Conservation (phyloP, 306 rosid genomes). For the Corylus americana region DNA sequence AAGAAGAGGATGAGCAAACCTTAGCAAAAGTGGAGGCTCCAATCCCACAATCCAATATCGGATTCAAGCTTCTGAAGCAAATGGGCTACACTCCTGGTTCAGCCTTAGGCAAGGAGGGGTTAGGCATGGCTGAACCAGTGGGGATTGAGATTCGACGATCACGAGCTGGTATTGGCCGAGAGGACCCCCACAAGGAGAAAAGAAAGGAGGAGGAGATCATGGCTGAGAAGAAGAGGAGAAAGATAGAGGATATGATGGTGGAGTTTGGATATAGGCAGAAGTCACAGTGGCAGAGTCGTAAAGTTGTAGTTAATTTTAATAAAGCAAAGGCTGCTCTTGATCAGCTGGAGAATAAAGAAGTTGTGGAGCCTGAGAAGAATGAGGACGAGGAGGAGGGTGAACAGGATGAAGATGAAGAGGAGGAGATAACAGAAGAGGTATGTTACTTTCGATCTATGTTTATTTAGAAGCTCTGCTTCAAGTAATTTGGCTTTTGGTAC, state of each 20-base stretch:
- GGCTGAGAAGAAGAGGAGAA: slow-evolving; percentile 45
- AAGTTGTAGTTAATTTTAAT: slow-evolving; percentile 54
- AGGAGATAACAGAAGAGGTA: slow-evolving; percentile 80
- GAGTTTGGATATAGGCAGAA: slow-evolving; percentile 86
- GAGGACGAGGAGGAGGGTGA: slow-evolving; percentile 64
- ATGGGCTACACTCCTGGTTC: slow-evolving; percentile 91
- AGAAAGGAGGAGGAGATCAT: slow-evolving; percentile 55
- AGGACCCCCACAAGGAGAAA: slow-evolving; percentile 71
- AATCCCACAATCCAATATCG: slow-evolving; percentile 88
- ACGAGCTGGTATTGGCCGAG: slow-evolving; percentile 86
- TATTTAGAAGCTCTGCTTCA: slow-evolving; percentile 9
- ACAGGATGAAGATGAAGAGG: slow-evolving; percentile 66
- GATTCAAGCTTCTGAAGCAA: slow-evolving; percentile 79
- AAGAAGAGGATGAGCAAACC: slow-evolving; percentile 75
- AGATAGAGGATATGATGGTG: slow-evolving; percentile 58
- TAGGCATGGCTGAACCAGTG: slow-evolving; percentile 77
- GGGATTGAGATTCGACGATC: slow-evolving; percentile 81
- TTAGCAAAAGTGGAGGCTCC: slow-evolving; percentile 79
- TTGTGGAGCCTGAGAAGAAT: slow-evolving; percentile 55
- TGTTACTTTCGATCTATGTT: slow-evolving; percentile 16
- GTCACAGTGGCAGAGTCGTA: slow-evolving; percentile 72
- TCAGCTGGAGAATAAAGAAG: slow-evolving; percentile 82
- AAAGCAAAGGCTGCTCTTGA: slow-evolving; percentile 89
- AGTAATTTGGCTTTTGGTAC: slow-evolving; percentile 13
- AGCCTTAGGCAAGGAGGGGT: slow-evolving; percentile 76